Percentiles rank a stretch among this genome's conserved stretches.
These are phyloP conservation scores for Aureobasidium sp. DNA, from an alignment of 2,329 filamentous ascomycete genomes.

Conservation along the genomic window DNA sequence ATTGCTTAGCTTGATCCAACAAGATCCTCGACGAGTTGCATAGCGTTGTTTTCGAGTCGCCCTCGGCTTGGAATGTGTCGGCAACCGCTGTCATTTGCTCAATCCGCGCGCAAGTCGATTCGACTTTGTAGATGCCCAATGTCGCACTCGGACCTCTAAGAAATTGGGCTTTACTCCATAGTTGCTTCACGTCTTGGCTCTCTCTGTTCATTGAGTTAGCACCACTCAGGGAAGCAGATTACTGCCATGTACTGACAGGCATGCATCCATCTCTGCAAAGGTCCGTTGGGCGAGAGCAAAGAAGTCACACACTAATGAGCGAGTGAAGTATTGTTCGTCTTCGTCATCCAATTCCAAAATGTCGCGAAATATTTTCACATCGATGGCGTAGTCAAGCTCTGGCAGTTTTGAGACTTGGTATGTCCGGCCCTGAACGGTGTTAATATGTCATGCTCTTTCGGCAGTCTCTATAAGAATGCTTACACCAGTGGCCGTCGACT, in stretches of 20 bases:
- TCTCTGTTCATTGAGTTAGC: not conserved
- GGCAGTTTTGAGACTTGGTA: slow-evolving; percentile 8
- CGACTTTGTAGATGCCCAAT: slow-evolving; percentile 9
- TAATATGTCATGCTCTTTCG: not conserved
- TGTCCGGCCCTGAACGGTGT: slow-evolving; percentile 1
- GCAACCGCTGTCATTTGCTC: slow-evolving; percentile 11
- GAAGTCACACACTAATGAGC: slow-evolving; percentile 9
- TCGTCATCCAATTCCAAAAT: slow-evolving; percentile 10
- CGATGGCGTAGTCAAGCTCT: slow-evolving; percentile 5
- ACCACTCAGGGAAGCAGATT: too few species aligned
- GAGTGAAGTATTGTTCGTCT: slow-evolving; percentile 10
- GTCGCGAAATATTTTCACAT: not conserved
- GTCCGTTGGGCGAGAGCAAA: not conserved
- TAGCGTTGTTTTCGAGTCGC: not conserved
- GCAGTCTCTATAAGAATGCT: not conserved
- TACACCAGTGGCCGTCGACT: not conserved
- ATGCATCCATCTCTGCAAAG: slow-evolving; percentile 3
- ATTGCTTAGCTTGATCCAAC: not conserved
- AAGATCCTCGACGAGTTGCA: not conserved
- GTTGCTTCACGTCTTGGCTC: not conserved
- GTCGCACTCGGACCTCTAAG: slow-evolving; percentile 8
- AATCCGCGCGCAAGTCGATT: not conserved
- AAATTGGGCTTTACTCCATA: slow-evolving; percentile 3
- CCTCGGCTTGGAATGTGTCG: slow-evolving; percentile 3
- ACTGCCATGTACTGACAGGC: not conserved